phyloP scores from a whole-genome alignment of 208 protist genomes.

The Trypanosoma caninum region DNA sequence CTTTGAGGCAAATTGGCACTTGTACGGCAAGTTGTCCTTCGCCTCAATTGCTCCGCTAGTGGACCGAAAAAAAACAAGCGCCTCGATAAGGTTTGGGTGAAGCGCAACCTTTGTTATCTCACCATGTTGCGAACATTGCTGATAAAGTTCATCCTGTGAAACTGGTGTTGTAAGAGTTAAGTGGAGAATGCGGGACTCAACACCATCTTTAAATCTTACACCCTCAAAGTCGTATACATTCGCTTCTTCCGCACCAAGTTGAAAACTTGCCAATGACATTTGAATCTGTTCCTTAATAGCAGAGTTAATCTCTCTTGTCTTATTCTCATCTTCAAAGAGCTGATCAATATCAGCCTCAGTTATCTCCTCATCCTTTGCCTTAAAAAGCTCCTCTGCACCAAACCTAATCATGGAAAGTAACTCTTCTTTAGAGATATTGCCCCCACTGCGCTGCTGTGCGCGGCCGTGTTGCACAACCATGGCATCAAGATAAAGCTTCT shows the following conservation, averaged over 20 bases:
- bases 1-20: slow-evolving; percentile 48
- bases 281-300: slow-evolving; percentile 85
- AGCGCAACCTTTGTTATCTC: slow-evolving; percentile 73
- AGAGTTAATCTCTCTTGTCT: slow-evolving; percentile 74
- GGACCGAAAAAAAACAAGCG: slow-evolving; percentile 79
- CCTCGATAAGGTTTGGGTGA: slow-evolving; percentile 82
- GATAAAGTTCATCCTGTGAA: slow-evolving; percentile 61
- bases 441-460: slow-evolving; percentile 47
- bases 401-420: slow-evolving; percentile 97
- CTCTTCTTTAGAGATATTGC: slow-evolving; percentile 91
- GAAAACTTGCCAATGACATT: slow-evolving; percentile 92
- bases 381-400: slow-evolving; percentile 98
- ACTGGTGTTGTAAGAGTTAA: slow-evolving; percentile 45
- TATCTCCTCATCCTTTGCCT: slow-evolving; percentile 81
- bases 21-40: slow-evolving; percentile 64
- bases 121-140: slow-evolving; percentile 63
- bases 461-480: slow-evolving; percentile 98
- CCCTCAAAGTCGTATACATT: slow-evolving; percentile 97
- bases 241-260: slow-evolving; percentile 86
- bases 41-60: slow-evolving; percentile 77
- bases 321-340: slow-evolving; percentile 90
- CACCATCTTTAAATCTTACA: slow-evolving; percentile 82
- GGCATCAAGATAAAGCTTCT: slow-evolving; percentile 98
- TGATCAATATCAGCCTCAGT: slow-evolving; percentile 98
- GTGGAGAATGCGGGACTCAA: slow-evolving; percentile 76